Conservation (phyloP, 306 rosid genomes). For the Oemleria cerasiformis region DNA sequence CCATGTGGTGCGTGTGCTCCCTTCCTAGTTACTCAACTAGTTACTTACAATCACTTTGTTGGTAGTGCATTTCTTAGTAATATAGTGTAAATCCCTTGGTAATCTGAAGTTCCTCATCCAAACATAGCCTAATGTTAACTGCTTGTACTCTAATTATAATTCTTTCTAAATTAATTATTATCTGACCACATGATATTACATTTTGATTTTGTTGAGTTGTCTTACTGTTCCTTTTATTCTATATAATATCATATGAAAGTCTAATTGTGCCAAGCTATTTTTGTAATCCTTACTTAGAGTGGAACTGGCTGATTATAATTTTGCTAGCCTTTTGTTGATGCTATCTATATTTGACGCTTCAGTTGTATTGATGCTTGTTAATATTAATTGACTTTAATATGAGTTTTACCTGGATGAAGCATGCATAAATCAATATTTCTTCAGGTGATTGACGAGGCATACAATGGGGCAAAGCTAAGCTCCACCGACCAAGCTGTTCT, state of each 20-base stretch:
- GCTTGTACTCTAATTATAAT: no score
- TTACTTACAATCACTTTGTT: no score
- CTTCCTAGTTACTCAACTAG: no score
- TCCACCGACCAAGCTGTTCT: slow-evolving; percentile 73
- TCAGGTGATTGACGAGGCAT: slow-evolving; percentile 87
- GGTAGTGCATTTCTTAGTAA: no score
- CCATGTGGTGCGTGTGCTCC: no score
- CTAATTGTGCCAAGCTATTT: not conserved
- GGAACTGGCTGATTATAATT: not conserved
- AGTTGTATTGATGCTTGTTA: not conserved
- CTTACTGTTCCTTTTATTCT: not conserved
- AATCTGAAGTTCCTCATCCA: no score
- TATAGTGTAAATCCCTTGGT: no score
- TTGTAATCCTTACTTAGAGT: not conserved
- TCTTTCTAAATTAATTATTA: no score
- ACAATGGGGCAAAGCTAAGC: slow-evolving; percentile 66
- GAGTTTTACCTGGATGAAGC: not conserved
- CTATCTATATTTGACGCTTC: not conserved
- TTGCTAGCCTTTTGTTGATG: not conserved
- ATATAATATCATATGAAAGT: not conserved
- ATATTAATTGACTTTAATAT: not conserved
- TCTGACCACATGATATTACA: not conserved
- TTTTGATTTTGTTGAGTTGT: not conserved
- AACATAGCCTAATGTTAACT: no score
- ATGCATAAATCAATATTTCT: slow-evolving; percentile 10